A percentile compares a stretch with the other conserved stretches of the same genome.
phyloP scores from a whole-genome alignment of 192 early-diverging fungal genomes.

The Mortierella hygrophila region DNA sequence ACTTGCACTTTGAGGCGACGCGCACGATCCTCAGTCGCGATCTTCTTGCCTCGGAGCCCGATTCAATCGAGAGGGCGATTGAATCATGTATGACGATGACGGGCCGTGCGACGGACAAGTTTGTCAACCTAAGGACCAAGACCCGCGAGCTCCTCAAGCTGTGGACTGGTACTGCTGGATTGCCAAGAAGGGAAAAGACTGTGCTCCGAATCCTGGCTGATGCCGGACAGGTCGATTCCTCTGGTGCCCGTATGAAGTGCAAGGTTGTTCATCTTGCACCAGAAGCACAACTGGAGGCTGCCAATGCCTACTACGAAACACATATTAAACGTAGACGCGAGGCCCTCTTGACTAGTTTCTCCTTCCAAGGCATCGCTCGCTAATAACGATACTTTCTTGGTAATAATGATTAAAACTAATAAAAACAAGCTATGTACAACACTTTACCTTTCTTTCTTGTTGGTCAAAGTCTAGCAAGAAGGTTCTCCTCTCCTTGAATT shows the following conservation, averaged over 20 bases:
- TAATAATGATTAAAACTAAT: background rate
- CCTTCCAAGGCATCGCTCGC: conserved; percentile 13
- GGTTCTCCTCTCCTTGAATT: no score
- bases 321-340: conserved; percentile 49
- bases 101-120: conserved; percentile 49
- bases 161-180: conserved; percentile 42
- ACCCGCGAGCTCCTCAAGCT: conserved; percentile 49
- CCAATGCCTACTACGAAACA: conserved; percentile 39
- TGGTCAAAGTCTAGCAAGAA: no score
- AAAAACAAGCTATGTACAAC: background rate
- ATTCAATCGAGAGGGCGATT: conserved; percentile 47
- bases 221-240: conserved; percentile 36
- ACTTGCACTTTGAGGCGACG: conserved; percentile 46
- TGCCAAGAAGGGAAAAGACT: conserved; percentile 42
- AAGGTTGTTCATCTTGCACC: conserved; percentile 27
- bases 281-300: conserved; percentile 24
- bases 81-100: conserved; percentile 56
- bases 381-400: background rate
- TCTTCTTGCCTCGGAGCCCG: conserved; percentile 40
- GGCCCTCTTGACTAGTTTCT: conserved; percentile 19
- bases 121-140: conserved; percentile 53
- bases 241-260: conserved; percentile 23
- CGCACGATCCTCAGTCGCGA: conserved; percentile 33
- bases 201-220: conserved; percentile 30
- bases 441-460: no score